Base-by-base conservation (phyloP, 2,329 filamentous ascomycete species). In the Penicillium sp. region DNA sequence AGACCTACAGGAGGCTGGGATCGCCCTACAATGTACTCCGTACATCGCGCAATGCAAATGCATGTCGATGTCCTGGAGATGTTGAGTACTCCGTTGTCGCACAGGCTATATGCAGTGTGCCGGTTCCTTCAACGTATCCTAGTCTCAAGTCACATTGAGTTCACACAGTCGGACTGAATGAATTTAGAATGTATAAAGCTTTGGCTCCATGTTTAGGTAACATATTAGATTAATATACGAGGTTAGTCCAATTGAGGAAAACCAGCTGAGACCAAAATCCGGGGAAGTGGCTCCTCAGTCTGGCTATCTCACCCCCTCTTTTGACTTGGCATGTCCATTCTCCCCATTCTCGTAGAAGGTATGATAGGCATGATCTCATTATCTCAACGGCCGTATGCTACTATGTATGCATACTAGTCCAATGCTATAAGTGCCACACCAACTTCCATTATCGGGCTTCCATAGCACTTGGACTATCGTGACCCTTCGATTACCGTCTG, bases 201-300 rank as follows among this genome's bases (percentile, higher is more conserved):
- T 29, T 26, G 24, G 16, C 24, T 43, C 24, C 16, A 29, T 29
- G 9, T 29, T 29, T 18, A 26, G 6, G 4, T 13, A 35, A n/a
- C 7, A n/a, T 16, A 24, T 24, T 24, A 5, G 39, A 24, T 42
- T 43, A 16, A 46, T 7, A 34, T 24, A 32, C 24, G 46, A 50
- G 16, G 5, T 16, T 31, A 22, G 29, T 38, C 32, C 32, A 38
- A 46, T 37, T 43, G 39, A 37, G 49, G 14, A 31, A 29, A 47
- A 29, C 37, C 40, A 49, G 56, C 52, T 61, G 53, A 56, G 52
- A 59, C 55, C 31, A 58, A 52, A 64, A 64, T 64, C 61, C 60
- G 63, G 63, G 63, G 63, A 61, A 62, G 37, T 52, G 47, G 42
- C 56, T 42, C 45, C 57, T 22, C 46, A 54, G 35, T 45, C 34